phyloP scores from a whole-genome alignment of 164 flowering plant species.

The Dillenia suffruticosa region DNA sequence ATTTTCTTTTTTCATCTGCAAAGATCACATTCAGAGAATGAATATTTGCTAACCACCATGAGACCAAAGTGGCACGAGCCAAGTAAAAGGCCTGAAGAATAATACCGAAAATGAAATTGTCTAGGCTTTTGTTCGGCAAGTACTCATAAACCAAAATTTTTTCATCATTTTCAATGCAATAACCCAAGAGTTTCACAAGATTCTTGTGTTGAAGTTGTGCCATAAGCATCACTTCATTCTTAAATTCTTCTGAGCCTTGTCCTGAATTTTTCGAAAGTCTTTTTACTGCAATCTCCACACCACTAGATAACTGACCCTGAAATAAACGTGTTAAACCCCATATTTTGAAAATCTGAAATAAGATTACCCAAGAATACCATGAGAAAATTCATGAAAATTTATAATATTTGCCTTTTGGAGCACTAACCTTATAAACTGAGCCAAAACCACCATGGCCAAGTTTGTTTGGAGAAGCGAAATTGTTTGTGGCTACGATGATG shows the following conservation, averaged over 20 bases:
- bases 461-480: too few species aligned
- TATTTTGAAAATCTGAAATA: too few species aligned
- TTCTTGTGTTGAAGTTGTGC: conserved; percentile 5
- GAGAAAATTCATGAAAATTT: too few species aligned
- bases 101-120: conserved; percentile 3
- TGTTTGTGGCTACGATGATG: too few species aligned
- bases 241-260: neutral
- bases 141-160: conserved; percentile 9
- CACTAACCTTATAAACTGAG: too few species aligned
- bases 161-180: conserved; percentile 2
- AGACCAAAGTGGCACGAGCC: neutral
- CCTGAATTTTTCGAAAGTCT: neutral
- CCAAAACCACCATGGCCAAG: too few species aligned
- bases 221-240: too few species aligned
- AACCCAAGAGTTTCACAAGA: conserved; percentile 4
- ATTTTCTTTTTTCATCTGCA: neutral
- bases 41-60: neutral
- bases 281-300: neutral
- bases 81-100: neutral
- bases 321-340: neutral
- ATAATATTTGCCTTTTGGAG: too few species aligned
- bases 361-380: too few species aligned
- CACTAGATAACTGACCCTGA: neutral
- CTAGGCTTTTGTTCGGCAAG: conserved; percentile 6
- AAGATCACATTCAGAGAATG: neutral